Percentiles rank a stretch among this genome's conserved stretches.
These are phyloP conservation scores for Favolaschia claudopus DNA, from an alignment of 768 basidiomycete genomes.

Conservation along the genomic window DNA sequence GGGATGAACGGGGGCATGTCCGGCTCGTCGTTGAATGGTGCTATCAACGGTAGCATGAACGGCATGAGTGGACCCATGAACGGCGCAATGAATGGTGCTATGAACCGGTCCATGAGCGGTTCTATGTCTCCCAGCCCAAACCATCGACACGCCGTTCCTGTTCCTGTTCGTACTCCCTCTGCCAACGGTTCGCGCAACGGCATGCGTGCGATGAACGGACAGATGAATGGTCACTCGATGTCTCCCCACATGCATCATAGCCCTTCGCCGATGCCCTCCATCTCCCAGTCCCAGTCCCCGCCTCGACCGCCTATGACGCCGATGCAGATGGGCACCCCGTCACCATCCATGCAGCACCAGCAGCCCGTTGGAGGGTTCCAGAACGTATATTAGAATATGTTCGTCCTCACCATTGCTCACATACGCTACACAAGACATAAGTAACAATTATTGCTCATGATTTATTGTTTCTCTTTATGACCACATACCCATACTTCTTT, in stretches of 20 bases:
- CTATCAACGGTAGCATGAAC: slow-evolving; percentile 29
- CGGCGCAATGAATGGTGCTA: slow-evolving; percentile 40
- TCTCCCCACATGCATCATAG: slow-evolving; percentile 61
- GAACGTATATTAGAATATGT: slow-evolving; percentile 53
- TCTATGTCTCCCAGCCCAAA: slow-evolving; percentile 47
- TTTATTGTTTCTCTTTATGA: slow-evolving; percentile 12
- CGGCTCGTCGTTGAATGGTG: slow-evolving; percentile 42
- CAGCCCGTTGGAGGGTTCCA: slow-evolving; percentile 59
- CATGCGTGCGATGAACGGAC: slow-evolving; percentile 48
- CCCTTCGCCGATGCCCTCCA: slow-evolving; percentile 54
- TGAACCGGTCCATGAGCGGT: slow-evolving; percentile 32
- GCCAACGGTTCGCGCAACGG: slow-evolving; percentile 62
- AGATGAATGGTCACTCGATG: slow-evolving; percentile 49
- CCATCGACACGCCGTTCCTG: slow-evolving; percentile 43
- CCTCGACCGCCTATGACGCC: slow-evolving; percentile 59
- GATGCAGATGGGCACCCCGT: slow-evolving; percentile 60
- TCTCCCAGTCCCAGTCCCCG: slow-evolving; percentile 55
- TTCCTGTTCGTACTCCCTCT: slow-evolving; percentile 58
- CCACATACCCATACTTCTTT: slow-evolving; percentile 26
- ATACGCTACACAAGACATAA: too few relatives aligned
- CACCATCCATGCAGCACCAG: slow-evolving; percentile 64
- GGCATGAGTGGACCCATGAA: slow-evolving; percentile 36
- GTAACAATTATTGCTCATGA: slow-evolving; percentile 28
- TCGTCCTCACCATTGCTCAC: too few relatives aligned
- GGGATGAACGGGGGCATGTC: slow-evolving; percentile 16